A percentile compares a stretch with the other conserved stretches of the same genome.
Evolutionary conservation across 768 basidiomycete genomes (phyloP).

Genomic region (Termitomyces sp.): DNA sequence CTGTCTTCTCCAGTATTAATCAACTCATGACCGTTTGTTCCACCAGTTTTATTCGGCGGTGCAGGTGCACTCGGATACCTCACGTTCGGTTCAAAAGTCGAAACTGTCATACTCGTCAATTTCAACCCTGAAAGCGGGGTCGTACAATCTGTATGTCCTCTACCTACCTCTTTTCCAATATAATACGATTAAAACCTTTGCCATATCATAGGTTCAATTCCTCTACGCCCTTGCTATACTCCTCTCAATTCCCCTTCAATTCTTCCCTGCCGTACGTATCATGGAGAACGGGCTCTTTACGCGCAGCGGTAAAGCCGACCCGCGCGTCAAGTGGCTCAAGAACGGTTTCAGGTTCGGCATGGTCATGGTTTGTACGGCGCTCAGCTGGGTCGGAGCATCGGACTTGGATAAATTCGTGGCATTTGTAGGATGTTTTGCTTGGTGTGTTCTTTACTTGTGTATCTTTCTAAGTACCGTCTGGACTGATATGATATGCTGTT

Average conservation of each 20-base stretch:
- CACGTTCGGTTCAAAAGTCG: conserved; percentile 81
- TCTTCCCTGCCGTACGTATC: conserved; percentile 97
- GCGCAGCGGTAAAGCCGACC: conserved; percentile 76
- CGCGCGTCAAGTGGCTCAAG: conserved; percentile 93
- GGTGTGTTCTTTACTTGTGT: conserved; percentile 44
- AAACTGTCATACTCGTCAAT: conserved; percentile 95
- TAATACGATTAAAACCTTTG: background rate
- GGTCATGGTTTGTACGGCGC: conserved; percentile 74
- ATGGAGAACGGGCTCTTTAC: conserved; percentile 94
- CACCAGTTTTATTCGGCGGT: conserved; percentile 75
- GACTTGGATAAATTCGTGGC: conserved; percentile 97
- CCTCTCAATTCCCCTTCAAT: conserved; percentile 87
- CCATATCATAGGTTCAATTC: conserved; percentile 58
- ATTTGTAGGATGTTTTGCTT: conserved; percentile 90
- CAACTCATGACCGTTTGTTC: conserved; percentile 2
- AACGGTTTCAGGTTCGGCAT: conserved; percentile 78
- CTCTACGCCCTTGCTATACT: conserved; percentile 91
- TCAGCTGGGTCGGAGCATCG: conserved; percentile 78
- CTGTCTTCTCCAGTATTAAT: background rate
- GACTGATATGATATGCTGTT: conserved; percentile 1
- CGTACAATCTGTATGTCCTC: conserved; percentile 72
- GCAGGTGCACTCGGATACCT: conserved; percentile 84
- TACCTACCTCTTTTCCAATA: conserved; percentile 6
- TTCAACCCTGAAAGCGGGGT: conserved; percentile 78
- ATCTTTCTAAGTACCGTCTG: background rate